Evolutionary conservation across 768 basidiomycete species (phyloP), one percentile per base, ranked within the genome.

Genomic region (Mycena rebaudengoi): DNA sequence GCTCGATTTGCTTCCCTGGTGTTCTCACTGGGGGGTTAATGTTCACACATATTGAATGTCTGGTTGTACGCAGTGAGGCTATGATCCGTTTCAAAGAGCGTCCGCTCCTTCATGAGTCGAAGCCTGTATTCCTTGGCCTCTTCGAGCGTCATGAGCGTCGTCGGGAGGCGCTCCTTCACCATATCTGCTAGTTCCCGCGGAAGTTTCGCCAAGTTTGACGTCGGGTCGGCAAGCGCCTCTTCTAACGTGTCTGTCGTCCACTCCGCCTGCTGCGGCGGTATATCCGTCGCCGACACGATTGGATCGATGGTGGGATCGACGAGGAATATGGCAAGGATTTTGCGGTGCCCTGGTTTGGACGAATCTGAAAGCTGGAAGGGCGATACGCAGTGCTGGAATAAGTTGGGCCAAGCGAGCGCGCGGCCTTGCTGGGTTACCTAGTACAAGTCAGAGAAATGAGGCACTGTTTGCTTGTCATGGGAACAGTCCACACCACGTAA

Each of bases 251-350:
- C 53, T 3, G 48, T 40, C 20, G 70, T 67, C 75, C 75, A 76
- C 1, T 74, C 68, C 6, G 21, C 48, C 48, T 77, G 78, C 67
- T 79, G 80, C 1, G 73, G 75, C 13, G 74, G 69, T 4, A 79
- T 70, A 30, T 71, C 61, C 23, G 63, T 64, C 1, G 72, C 70
- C 2, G 80, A 76, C 1, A 74, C 75, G 26, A 70, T 70, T 10
- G 78, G 68, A 1, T 60, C 48, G 7, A 60, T 45, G 20, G 68
- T 57, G 2, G 80, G 80, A 55, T 82, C 76, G 51, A 79, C 73
- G 50, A 81, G 75, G 71, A 78, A 78, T 53, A 80, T 69, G 11
- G 72, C 72, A 16, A 81, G 69, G 25, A 81, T 80, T 65, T 79
- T 82, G 30, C 79, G 74, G 56, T 78, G 70, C 4, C 79, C 80